Percentiles rank a stretch among this genome's conserved stretches.
Evolutionary conservation across 257 asterid species (phyloP).

Genomic region (Jacaranda copaia): DNA sequence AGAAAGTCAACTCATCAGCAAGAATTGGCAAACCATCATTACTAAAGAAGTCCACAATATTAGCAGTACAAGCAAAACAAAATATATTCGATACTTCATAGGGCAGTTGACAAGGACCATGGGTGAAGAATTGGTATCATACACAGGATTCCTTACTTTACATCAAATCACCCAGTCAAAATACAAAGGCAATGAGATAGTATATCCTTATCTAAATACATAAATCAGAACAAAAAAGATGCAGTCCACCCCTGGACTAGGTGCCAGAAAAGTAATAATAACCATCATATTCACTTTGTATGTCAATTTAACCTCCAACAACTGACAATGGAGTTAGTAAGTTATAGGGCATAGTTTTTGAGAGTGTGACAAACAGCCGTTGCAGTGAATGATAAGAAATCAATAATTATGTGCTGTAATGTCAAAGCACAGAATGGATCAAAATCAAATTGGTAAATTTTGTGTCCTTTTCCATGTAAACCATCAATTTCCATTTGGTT

Average conservation of each 20-base stretch:
- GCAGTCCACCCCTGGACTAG: neutral
- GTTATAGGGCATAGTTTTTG: neutral
- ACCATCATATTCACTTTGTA: neutral
- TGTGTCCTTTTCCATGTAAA: too few species aligned
- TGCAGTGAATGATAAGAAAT: too few species aligned
- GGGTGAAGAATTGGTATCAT: too few species aligned
- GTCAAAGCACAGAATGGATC: neutral
- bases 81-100: neutral
- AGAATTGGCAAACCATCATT: constrained; percentile 13
- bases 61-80: constrained; percentile 10
- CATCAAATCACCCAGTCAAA: neutral
- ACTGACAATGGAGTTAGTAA: neutral
- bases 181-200: neutral
- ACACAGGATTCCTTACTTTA: neutral
- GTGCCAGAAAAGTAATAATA: neutral
- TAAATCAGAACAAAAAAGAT: neutral
- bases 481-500: neutral
- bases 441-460: neutral
- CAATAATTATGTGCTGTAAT: too few species aligned
- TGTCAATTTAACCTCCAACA: neutral
- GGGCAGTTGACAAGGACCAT: neutral
- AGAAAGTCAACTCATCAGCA: too few species aligned
- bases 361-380: neutral
- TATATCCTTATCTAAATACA: neutral
- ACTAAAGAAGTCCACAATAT: neutral